Evolutionary conservation across 78 protist genomes (phyloP).

Genomic region (Cyanophora paradoxa): DNA sequence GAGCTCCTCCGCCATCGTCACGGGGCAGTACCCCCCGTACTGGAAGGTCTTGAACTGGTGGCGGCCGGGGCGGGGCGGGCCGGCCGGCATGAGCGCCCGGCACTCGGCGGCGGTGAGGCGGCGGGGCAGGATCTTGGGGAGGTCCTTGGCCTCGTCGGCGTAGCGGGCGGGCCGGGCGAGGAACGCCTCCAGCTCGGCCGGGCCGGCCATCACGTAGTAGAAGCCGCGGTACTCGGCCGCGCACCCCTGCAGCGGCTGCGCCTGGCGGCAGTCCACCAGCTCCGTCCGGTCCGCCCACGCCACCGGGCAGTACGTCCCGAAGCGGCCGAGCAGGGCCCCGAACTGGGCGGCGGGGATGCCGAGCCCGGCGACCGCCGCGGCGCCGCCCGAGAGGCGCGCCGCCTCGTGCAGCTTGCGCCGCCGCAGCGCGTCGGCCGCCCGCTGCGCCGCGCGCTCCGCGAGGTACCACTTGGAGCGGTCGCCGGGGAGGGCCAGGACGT

Average conservation of each 20-base stretch:
- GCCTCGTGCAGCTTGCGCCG: neutral
- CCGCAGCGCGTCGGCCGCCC: neutral
- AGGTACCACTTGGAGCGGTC: neutral
- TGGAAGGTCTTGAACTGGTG: too few relatives aligned
- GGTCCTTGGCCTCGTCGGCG: neutral
- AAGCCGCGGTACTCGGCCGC: neutral
- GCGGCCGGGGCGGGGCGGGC: too few relatives aligned
- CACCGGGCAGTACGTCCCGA: neutral
- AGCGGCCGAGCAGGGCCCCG: neutral
- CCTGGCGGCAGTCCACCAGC: too few relatives aligned
- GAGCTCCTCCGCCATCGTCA: too few relatives aligned
- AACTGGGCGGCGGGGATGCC: neutral
- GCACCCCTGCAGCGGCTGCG: neutral
- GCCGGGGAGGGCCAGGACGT: neutral
- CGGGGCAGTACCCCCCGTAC: too few relatives aligned
- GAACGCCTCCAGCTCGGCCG: neutral
- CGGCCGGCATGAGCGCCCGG: too few relatives aligned
- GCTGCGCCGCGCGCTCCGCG: neutral
- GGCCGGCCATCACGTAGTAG: neutral
- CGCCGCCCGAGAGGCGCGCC: too few relatives aligned
- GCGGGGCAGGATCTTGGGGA: neutral
- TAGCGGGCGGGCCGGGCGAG: neutral
- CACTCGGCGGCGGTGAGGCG: neutral
- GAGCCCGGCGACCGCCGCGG: neutral
- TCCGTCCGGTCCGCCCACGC: too few relatives aligned